These are phyloP conservation scores for Bipolaris bicolor DNA, from an alignment of 2,329 filamentous ascomycete species.

Conservation along the genomic window DNA sequence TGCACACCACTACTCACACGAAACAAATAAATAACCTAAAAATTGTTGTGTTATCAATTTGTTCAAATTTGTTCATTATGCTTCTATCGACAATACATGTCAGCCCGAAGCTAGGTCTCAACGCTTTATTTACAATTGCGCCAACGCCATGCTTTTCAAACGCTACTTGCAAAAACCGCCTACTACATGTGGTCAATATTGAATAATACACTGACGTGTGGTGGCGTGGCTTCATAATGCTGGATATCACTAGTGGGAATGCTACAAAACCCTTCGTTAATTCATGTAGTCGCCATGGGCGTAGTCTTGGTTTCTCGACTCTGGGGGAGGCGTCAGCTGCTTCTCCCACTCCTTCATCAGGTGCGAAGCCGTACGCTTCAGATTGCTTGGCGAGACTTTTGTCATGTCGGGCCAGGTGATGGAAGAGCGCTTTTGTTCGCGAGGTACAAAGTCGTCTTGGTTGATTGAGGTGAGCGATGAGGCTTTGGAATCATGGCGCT, in stretches of 20 bases:
- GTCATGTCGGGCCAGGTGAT: conserved; percentile 73
- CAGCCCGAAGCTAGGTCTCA: conserved; percentile 18
- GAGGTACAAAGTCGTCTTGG: conserved; percentile 24
- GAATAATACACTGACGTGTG: conserved; percentile 38
- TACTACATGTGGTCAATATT: conserved; percentile 18
- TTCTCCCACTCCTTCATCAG: conserved; percentile 93
- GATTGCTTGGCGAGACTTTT: conserved; percentile 73
- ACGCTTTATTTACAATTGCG: conserved; percentile 17
- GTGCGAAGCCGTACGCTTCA: conserved; percentile 82
- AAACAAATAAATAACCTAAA: not conserved
- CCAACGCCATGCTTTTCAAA: conserved; percentile 23
- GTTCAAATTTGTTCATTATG: conserved; percentile 17
- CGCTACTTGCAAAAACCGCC: conserved; percentile 31
- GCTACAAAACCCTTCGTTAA: conserved; percentile 10
- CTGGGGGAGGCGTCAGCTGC: conserved; percentile 63
- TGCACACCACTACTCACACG: not conserved
- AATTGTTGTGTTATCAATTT: not conserved
- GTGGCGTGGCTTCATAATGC: conserved; percentile 41
- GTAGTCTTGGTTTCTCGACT: conserved; percentile 40
- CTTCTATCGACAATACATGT: conserved; percentile 12
- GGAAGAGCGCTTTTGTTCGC: conserved; percentile 47
- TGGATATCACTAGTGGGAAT: conserved; percentile 13
- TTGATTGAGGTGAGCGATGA: conserved; percentile 41
- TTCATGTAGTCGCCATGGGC: conserved; percentile 45
- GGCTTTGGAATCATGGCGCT: conserved; percentile 48